These are phyloP conservation scores for Fraxinus nigra DNA, from an alignment of 305 asterid species.

Conservation along the genomic window DNA sequence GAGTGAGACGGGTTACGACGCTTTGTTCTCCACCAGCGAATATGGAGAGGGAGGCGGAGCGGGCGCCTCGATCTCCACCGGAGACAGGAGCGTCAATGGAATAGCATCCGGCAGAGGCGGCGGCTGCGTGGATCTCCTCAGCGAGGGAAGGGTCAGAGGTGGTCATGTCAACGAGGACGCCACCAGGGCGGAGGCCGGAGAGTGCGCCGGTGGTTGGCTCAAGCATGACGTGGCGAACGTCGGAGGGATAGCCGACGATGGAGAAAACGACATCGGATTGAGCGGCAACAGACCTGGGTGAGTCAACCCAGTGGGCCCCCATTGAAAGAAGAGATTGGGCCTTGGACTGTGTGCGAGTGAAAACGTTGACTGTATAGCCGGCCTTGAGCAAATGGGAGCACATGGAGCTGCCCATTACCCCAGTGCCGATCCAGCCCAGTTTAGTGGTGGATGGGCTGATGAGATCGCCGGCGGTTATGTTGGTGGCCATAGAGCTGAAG, in stretches of 20 bases:
- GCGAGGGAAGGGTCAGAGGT: slow-evolving; percentile 94
- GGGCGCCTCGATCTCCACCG: slow-evolving; percentile 94
- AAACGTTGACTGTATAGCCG: slow-evolving; percentile 75
- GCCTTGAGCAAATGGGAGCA: slow-evolving; percentile 83
- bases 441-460: slow-evolving; percentile 60
- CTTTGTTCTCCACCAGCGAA: slow-evolving; percentile 84
- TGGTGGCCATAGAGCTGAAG: slow-evolving; percentile 56
- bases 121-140: slow-evolving; percentile 67
- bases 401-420: slow-evolving; percentile 95
- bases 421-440: slow-evolving; percentile 91
- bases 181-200: slow-evolving; percentile 66
- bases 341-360: slow-evolving; percentile 82
- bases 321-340: slow-evolving; percentile 70
- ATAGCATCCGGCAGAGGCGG: slow-evolving; percentile 56
- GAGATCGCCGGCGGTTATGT: slow-evolving; percentile 33
- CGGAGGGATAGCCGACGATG: slow-evolving; percentile 93
- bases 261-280: slow-evolving; percentile 85
- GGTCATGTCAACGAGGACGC: slow-evolving; percentile 77
- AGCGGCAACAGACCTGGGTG: slow-evolving; percentile 75
- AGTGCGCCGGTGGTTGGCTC: slow-evolving; percentile 73
- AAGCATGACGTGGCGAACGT: slow-evolving; percentile 88
- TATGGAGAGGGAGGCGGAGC: slow-evolving; percentile 74
- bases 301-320: slow-evolving; percentile 83
- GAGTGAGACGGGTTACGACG: slow-evolving; percentile 45
- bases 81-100: slow-evolving; percentile 89